Evolutionary conservation across 768 basidiomycete species (phyloP).

Genomic region (Suillus lakei): DNA sequence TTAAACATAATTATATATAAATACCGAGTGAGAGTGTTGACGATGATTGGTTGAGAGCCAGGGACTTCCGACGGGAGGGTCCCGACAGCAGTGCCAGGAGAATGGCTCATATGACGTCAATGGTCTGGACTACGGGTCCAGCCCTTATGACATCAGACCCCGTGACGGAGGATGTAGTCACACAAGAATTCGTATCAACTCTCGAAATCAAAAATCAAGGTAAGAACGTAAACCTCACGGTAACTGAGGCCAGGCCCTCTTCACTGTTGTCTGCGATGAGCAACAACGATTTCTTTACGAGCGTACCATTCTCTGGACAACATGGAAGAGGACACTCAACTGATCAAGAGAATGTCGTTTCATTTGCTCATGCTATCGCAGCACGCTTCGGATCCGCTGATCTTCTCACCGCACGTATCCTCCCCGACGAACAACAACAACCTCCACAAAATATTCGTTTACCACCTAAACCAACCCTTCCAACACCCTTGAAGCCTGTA

Average conservation of each 20-base stretch:
- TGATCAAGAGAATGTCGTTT: slow-evolving; percentile 36
- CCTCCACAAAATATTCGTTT: background rate
- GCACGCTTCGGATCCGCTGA: slow-evolving; percentile 46
- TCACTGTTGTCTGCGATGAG: background rate
- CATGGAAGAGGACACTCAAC: slow-evolving; percentile 2
- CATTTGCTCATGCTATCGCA: slow-evolving; percentile 61
- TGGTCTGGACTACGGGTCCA: background rate
- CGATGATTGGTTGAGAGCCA: no score
- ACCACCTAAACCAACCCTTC: slow-evolving; percentile 23
- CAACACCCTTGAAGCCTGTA: slow-evolving; percentile 26
- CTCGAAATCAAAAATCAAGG: background rate
- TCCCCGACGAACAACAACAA: slow-evolving; percentile 27
- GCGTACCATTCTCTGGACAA: slow-evolving; percentile 28
- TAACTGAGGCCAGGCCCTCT: background rate
- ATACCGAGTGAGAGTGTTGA: no score
- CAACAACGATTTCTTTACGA: slow-evolving; percentile 47
- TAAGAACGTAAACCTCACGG: background rate
- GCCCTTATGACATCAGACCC: slow-evolving; percentile 1
- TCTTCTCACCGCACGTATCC: slow-evolving; percentile 43
- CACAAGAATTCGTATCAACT: background rate
- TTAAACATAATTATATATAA: no score
- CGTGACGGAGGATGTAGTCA: background rate
- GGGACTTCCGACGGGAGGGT: background rate
- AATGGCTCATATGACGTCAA: background rate
- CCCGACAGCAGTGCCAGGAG: no score